Evolutionary conservation across 352 stramenopile species (phyloP), one percentile per base, ranked within the genome.

Genomic region (Paralagenidium karlingii): DNA sequence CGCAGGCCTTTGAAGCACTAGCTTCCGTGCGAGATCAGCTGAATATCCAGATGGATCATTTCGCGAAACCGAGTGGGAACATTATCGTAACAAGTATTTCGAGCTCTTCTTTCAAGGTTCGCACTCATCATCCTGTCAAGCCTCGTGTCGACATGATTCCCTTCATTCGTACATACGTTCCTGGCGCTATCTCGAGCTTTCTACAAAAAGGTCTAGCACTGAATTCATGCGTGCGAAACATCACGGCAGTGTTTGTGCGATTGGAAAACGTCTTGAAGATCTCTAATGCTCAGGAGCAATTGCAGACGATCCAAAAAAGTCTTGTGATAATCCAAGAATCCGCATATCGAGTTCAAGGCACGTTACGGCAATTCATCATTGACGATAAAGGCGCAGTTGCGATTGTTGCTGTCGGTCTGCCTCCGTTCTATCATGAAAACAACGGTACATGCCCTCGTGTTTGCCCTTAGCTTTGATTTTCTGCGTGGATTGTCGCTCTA

Each of bases 361-460:
- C 71, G 22, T 51, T 93, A 12, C 74, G 77, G 8, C 79, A 93
- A 45, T 89, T 93, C 34, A 51, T 90, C 6, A 87, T 93, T 26
- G 79, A 93, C 26, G 77, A 91, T 50, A 90, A 93, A 51, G 79
- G 79, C 15, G 76, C 73, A 0, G 59, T 90, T 8, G 73, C 74
- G 10, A 89, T 89, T 30, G 55, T 89, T 15, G 73, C 68, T 9
- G 68, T 93, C 18, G 77, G 79, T 0, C 53, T 90, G 0, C 71
- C 73, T 1, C 79, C 79, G 10, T 83, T 83, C 40, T 86, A 81
- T 47, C 76, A 89, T 46, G 69, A 93, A 58, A 82, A 91, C 55
- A 90, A 92, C 48, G 62, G 69, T 80, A 47, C 21, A 31, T 45
- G 3, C 6, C 24, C 25, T 38, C 22, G 3, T 26, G 4, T 19